These are phyloP conservation scores for Ustilago nuda DNA, from an alignment of 1,284 basidiomycete species.

Conservation along the genomic window DNA sequence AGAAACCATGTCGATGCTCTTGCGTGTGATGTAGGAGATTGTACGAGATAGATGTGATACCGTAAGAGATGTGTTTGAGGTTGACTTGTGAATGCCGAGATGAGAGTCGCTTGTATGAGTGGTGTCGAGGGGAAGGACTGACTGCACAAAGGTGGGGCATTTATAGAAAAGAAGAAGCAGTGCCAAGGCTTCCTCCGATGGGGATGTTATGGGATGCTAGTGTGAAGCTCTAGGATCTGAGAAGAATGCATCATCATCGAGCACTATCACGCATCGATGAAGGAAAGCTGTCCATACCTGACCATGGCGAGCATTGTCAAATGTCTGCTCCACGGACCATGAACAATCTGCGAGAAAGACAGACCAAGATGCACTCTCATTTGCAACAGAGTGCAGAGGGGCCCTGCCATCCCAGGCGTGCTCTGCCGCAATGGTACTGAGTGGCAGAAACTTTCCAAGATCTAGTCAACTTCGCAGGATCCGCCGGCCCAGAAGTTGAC, in stretches of 20 bases:
- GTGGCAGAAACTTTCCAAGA: too few relatives aligned
- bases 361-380: background rate
- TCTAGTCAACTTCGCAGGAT: background rate
- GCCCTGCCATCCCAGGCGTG: too few relatives aligned
- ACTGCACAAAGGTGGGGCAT: background rate
- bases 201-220: too few relatives aligned
- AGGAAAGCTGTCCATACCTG: background rate
- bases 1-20: conserved; percentile 9
- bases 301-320: background rate
- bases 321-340: background rate
- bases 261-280: background rate
- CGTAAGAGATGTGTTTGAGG: background rate
- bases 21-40: background rate
- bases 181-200: background rate
- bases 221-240: too few relatives aligned
- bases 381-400: too few relatives aligned
- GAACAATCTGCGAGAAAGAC: background rate
- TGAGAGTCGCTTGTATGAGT: background rate
- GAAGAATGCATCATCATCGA: background rate
- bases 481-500: background rate
- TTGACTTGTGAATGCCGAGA: background rate
- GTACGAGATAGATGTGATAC: background rate
- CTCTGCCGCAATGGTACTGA: too few relatives aligned
- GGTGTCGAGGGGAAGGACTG: background rate
- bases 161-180: background rate